Evolutionary conservation across 495 filamentous ascomycete species (phyloP).

Genomic region (Cairneyella variabilis): DNA sequence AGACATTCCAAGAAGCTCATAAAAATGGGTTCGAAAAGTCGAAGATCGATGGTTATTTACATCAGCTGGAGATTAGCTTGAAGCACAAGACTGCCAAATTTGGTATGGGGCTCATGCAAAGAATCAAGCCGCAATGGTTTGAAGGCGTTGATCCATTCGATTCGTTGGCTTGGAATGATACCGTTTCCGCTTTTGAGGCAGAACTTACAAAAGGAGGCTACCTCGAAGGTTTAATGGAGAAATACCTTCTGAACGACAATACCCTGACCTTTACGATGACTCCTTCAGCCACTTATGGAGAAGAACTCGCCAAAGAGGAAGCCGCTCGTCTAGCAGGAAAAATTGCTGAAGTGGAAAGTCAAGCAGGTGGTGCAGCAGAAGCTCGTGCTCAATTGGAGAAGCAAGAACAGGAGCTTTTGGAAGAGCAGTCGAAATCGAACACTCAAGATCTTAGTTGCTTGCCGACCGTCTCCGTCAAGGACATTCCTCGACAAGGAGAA

Average conservation of each 20-base stretch:
- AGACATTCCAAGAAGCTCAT: constrained; percentile 60
- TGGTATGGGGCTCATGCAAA: constrained; percentile 84
- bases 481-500: constrained; percentile 79
- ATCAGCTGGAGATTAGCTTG: constrained; percentile 83
- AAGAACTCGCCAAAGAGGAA: constrained; percentile 77
- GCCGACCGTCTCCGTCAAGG: constrained; percentile 79
- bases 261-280: constrained; percentile 93
- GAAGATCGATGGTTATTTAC: constrained; percentile 90
- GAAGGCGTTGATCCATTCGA: constrained; percentile 91
- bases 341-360: constrained; percentile 61
- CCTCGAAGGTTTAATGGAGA: constrained; percentile 79
- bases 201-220: constrained; percentile 69
- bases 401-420: constrained; percentile 74
- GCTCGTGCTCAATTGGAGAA: constrained; percentile 66
- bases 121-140: constrained; percentile 88
- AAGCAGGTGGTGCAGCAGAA: constrained; percentile 65
- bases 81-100: constrained; percentile 96
- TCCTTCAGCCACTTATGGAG: constrained; percentile 67
- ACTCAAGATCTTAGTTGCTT: constrained; percentile 82
- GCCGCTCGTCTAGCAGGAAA: constrained; percentile 62
- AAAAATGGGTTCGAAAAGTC: constrained; percentile 76
- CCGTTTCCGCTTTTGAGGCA: constrained; percentile 72
- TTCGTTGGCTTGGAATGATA: constrained; percentile 84
- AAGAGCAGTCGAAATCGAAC: constrained; percentile 76
- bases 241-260: constrained; percentile 83